Conservation (phyloP, 2,329 filamentous ascomycete genomes). For the Fusarium sp. region DNA sequence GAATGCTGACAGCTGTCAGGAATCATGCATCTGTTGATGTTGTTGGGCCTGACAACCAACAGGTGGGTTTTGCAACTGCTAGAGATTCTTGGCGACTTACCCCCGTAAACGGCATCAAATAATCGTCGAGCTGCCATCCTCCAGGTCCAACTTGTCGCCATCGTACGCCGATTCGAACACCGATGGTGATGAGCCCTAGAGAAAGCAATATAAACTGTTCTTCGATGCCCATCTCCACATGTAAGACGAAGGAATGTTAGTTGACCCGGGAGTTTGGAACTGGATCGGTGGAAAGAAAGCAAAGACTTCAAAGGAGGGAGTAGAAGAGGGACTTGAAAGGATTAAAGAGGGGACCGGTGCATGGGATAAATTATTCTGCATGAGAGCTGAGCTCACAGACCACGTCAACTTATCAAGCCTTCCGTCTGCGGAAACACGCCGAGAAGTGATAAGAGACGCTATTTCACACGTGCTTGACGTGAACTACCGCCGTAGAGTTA, state of each 20-base stretch:
- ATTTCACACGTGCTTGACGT: not conserved
- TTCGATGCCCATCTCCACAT: conserved; percentile 37
- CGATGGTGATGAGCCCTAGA: conserved; percentile 39
- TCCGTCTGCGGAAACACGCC: not conserved
- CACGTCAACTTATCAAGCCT: not conserved
- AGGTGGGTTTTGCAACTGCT: not conserved
- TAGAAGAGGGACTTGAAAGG: not conserved
- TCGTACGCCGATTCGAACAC: conserved; percentile 31
- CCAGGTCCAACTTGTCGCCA: conserved; percentile 34
- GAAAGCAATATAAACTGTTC: conserved; percentile 45
- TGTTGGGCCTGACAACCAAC: conserved; percentile 5
- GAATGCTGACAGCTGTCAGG: not conserved
- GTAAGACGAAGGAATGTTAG: not conserved
- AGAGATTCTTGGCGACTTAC: conserved; percentile 25
- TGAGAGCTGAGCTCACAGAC: not conserved
- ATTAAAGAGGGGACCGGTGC: not conserved
- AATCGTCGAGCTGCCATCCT: conserved; percentile 43
- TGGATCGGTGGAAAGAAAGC: not conserved
- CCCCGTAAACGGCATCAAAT: conserved; percentile 44
- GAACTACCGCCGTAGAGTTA: not conserved
- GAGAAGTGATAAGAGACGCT: not conserved
- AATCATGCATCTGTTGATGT: not conserved
- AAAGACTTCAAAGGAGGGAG: not conserved
- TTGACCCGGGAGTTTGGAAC: conserved; percentile 11
- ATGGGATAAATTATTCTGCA: conserved; percentile 1